These are phyloP conservation scores for Oldenlandia corymbosa DNA, from an alignment of 257 asterid species.

Conservation along the genomic window DNA sequence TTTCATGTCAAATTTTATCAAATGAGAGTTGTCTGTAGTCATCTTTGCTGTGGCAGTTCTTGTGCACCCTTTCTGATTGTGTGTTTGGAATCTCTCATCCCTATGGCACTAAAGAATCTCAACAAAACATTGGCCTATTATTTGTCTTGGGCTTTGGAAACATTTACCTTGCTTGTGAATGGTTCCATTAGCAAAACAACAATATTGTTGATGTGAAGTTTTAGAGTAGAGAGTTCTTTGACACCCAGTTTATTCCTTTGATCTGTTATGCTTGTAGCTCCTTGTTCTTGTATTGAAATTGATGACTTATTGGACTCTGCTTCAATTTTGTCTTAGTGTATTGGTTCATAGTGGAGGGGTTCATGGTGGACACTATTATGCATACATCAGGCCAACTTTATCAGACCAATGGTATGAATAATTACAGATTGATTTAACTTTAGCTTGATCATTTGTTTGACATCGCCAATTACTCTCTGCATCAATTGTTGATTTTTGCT, in stretches of 20 bases:
- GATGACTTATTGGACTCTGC: neutral
- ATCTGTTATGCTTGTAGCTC: neutral
- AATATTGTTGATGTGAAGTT: neutral
- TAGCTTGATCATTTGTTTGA: neutral
- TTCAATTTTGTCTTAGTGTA: conserved; percentile 12
- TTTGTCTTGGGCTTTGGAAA: too few species aligned
- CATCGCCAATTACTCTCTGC: neutral
- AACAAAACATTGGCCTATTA: neutral
- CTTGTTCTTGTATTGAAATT: neutral
- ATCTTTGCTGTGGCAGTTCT: neutral
- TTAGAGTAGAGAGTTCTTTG: neutral
- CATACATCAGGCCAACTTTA: conserved; percentile 37
- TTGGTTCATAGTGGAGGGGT: conserved; percentile 42
- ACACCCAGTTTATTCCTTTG: neutral
- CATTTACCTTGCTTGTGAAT: neutral
- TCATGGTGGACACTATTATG: conserved; percentile 43
- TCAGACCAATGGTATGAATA: conserved; percentile 35
- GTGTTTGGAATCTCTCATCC: neutral
- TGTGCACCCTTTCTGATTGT: neutral
- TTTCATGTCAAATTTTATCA: neutral
- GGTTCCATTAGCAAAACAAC: neutral
- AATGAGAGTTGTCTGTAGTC: neutral
- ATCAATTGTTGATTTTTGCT: neutral
- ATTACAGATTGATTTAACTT: neutral
- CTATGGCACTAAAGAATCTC: neutral